These are phyloP conservation scores for Zygosaccharomyces rouxii DNA, from an alignment of 805 yeast species.

Conservation along the genomic window DNA sequence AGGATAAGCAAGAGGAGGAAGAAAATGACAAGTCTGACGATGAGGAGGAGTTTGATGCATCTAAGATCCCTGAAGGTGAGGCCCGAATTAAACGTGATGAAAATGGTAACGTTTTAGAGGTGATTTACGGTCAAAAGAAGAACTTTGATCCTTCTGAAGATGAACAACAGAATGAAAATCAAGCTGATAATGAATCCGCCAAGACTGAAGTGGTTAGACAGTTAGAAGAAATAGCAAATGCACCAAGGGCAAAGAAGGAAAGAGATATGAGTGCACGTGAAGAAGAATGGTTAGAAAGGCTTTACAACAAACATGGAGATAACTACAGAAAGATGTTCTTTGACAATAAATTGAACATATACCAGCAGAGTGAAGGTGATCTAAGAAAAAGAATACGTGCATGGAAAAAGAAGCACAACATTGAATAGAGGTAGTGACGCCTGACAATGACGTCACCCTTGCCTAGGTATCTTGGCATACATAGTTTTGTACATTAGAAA, in stretches of 20 bases:
- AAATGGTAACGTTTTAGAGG: slow-evolving; percentile 59
- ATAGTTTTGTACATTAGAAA: slow-evolving; percentile 5
- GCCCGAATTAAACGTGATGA: slow-evolving; percentile 72
- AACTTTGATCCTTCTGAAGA: slow-evolving; percentile 33
- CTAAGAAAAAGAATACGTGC: slow-evolving; percentile 63
- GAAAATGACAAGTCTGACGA: slow-evolving; percentile 18
- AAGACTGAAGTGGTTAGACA: slow-evolving; percentile 60
- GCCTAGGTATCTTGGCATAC: background rate
- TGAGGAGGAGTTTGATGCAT: slow-evolving; percentile 38
- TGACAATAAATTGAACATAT: slow-evolving; percentile 79
- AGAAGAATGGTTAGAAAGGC: slow-evolving; percentile 57
- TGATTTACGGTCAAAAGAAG: slow-evolving; percentile 67
- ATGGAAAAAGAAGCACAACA: slow-evolving; percentile 55
- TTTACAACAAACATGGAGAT: slow-evolving; percentile 79
- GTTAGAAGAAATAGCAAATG: slow-evolving; percentile 57
- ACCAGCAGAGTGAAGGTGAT: slow-evolving; percentile 84
- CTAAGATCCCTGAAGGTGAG: slow-evolving; percentile 68
- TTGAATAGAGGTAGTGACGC: slow-evolving; percentile 18
- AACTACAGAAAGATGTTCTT: slow-evolving; percentile 86
- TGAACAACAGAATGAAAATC: slow-evolving; percentile 27
- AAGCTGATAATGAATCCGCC: slow-evolving; percentile 19
- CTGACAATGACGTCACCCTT: background rate
- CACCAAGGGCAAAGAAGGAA: slow-evolving; percentile 41
- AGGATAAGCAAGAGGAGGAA: slow-evolving; percentile 15
- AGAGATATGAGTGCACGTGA: slow-evolving; percentile 69